These are phyloP conservation scores for Amanita brunnescens DNA, from an alignment of 768 basidiomycete genomes.

Conservation along the genomic window DNA sequence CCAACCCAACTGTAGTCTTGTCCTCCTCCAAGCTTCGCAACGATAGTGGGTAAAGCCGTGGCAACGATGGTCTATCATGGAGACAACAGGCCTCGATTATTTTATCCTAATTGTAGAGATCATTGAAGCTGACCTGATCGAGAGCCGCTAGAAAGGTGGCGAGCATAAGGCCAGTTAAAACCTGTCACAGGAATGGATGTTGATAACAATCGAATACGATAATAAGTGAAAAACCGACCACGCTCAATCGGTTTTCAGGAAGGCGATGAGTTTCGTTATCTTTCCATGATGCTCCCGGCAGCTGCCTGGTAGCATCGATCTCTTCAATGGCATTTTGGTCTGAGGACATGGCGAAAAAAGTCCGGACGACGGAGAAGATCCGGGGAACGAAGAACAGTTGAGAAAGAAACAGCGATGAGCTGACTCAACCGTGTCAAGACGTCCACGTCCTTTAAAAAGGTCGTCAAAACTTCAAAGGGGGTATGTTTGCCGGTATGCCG, in stretches of 20 bases:
- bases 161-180: slow-evolving; percentile 38
- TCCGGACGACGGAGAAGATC: not conserved
- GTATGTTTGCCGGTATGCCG: not conserved
- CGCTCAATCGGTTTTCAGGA: slow-evolving; percentile 41
- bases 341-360: slow-evolving; percentile 1
- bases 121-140: slow-evolving; percentile 39
- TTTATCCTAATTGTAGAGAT: not conserved
- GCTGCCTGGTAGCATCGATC: slow-evolving; percentile 14
- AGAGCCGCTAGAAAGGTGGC: slow-evolving; percentile 44
- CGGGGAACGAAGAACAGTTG: not conserved
- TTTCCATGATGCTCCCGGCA: slow-evolving; percentile 48
- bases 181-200: slow-evolving; percentile 20
- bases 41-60: slow-evolving; percentile 72
- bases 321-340: not conserved
- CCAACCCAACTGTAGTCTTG: slow-evolving; percentile 67
- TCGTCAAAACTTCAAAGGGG: not conserved
- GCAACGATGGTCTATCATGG: slow-evolving; percentile 54
- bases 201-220: not conserved
- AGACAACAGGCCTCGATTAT: not conserved
- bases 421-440: not conserved
- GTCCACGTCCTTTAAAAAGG: not conserved
- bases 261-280: slow-evolving; percentile 43
- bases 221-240: slow-evolving; percentile 25
- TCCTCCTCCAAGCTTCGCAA: slow-evolving; percentile 53
- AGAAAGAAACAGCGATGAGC: not conserved